Percentiles rank a stretch among this genome's conserved stretches.
These are phyloP conservation scores for Candida boidinii DNA, from an alignment of 805 yeast genomes.

Conservation along the genomic window DNA sequence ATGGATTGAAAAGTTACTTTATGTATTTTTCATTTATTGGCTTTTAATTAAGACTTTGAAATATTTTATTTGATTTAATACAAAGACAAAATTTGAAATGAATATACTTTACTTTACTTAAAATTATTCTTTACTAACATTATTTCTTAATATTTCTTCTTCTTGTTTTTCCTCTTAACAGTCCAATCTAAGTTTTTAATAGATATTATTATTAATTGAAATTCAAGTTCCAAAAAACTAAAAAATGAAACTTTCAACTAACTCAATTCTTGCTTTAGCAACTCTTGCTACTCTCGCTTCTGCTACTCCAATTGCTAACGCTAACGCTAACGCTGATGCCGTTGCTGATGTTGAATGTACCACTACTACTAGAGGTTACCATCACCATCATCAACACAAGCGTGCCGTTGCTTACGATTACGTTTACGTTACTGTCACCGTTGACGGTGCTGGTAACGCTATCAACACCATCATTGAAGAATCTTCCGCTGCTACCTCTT, in stretches of 20 bases:
- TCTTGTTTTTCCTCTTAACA: too few species aligned
- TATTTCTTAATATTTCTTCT: too few species aligned
- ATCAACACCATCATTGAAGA: conserved; percentile 26
- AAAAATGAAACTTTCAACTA: conserved; percentile 15
- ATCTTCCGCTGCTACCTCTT: conserved; percentile 12
- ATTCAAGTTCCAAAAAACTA: too few species aligned
- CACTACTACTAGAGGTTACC: conserved; percentile 30
- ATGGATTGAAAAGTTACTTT: too few species aligned
- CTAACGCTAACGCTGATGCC: conserved; percentile 29
- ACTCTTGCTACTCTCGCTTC: conserved; percentile 18
- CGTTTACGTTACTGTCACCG: conserved; percentile 45
- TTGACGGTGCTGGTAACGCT: conserved; percentile 39
- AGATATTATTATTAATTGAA: too few species aligned
- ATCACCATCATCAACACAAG: conserved; percentile 55
- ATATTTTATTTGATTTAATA: too few species aligned
- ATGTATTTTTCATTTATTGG: too few species aligned
- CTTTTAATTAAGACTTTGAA: too few species aligned
- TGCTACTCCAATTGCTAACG: conserved; percentile 30
- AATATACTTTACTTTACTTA: too few species aligned
- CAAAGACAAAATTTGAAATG: too few species aligned
- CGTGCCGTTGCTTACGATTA: conserved; percentile 44
- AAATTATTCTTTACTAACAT: too few species aligned
- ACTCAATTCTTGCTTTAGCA: conserved; percentile 10
- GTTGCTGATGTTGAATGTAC: conserved; percentile 28
- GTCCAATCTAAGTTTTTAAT: too few species aligned